Conservation (phyloP, 2,329 filamentous ascomycete species). For the Scolecobasidium constrictum region DNA sequence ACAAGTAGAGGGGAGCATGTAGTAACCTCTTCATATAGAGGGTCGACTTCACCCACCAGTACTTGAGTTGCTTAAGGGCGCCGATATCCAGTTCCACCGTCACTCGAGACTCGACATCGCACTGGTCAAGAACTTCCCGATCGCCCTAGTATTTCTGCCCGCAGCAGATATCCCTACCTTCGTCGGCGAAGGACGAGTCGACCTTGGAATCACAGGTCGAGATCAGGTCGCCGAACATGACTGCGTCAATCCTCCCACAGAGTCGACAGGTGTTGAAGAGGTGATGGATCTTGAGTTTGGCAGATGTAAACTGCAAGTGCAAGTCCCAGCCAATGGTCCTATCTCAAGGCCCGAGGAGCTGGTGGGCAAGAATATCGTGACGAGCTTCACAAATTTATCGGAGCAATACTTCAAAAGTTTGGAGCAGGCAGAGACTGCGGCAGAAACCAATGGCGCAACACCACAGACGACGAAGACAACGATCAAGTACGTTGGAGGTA, state of each 20-base stretch:
- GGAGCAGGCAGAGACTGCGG: constrained; percentile 38
- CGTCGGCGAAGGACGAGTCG: constrained; percentile 86
- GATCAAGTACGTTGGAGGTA: constrained; percentile 89
- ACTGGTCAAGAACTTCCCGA: constrained; percentile 90
- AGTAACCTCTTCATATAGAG: constrained; percentile 47
- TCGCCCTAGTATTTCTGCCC: constrained; percentile 93
- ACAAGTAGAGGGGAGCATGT: constrained; percentile 6
- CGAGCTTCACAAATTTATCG: constrained; percentile 82
- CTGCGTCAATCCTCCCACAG: constrained; percentile 41
- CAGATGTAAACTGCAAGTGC: constrained; percentile 86
- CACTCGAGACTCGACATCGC: constrained; percentile 95
- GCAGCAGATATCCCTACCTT: constrained; percentile 97
- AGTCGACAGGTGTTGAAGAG: constrained; percentile 56
- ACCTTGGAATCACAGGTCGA: constrained; percentile 86
- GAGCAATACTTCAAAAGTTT: constrained; percentile 74
- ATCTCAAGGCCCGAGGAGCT: constrained; percentile 63
- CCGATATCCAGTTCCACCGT: constrained; percentile 92
- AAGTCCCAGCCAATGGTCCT: constrained; percentile 77
- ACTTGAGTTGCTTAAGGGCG: constrained; percentile 83
- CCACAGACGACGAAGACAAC: constrained; percentile 58
- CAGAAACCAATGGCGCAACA: constrained; percentile 22
- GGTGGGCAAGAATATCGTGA: constrained; percentile 86
- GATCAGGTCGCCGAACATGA: constrained; percentile 92
- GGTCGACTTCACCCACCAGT: constrained; percentile 81
- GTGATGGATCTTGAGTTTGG: constrained; percentile 88